Evolutionary conservation across 176 grass and related monocot species (phyloP), one percentile per base, ranked within the genome.

Genomic region (Oryza glumipatula): DNA sequence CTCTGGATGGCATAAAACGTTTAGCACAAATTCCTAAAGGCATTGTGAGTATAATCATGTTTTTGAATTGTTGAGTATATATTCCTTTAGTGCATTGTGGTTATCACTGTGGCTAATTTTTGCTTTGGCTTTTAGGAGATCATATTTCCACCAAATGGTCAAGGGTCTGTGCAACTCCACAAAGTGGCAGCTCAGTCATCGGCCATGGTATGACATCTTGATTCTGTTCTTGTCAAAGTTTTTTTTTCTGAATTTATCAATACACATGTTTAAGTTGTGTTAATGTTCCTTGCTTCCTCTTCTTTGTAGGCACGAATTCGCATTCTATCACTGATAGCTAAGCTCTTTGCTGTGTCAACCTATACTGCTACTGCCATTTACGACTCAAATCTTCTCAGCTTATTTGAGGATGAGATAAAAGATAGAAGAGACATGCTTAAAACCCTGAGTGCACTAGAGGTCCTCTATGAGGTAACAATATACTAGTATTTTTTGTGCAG

Each of bases 371-470:
- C 86, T 41, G 78, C 82, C 79, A 90, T 98, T 84, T 71, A 77
- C 71, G 78, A 85, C 78, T 96, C 77, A 19, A 78, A 92, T 69
- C 96, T 98, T 73, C 91, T 96, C 66, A 92, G 88, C 65, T 87
- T 98, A 86, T 98, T 94, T 95, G 91, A 91, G 87, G 45, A 64
- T 4, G 96, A 94, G 85, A 98, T 98, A 61, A 98, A 95, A 68
- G 87, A 95, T 87, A 84, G 76, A 80, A 88, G 76, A 66, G 96
- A 98, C 82, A 84, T 80, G 78, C 91, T 98, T 51, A 90, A 87
- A 79, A 92, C 89, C 28, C 72, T 98, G 39, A 98, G 91, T 68
- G 91, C 89, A 41, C 66, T 98, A 87, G 96, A 98, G 86, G 82
- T 98, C 83, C 88, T 95, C 23, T 95, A 93, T 76, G 93, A 98